A percentile compares a stretch with the other conserved stretches of the same genome.
phyloP scores from a whole-genome alignment of 352 stramenopile species.

The Peronosclerospora sorghi region DNA sequence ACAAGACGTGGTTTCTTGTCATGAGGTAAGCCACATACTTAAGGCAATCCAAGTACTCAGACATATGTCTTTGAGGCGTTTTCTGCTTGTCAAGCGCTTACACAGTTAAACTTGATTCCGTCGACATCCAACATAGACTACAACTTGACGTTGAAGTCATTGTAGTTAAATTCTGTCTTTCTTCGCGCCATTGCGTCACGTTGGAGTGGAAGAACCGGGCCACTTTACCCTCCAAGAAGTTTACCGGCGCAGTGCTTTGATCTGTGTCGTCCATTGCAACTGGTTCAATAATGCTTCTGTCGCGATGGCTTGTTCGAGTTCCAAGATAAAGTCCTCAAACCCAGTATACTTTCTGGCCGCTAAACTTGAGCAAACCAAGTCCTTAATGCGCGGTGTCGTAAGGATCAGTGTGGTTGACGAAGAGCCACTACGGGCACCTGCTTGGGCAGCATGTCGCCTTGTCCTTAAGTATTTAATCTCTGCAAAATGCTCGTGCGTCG shows the following conservation, averaged over 20 bases:
- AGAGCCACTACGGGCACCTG: no score
- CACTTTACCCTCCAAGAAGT: constrained; percentile 2
- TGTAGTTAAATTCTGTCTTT: constrained; percentile 3
- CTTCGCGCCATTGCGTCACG: constrained; percentile 1
- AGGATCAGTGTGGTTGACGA: background rate
- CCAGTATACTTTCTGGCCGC: constrained; percentile 6
- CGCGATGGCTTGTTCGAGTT: constrained; percentile 5
- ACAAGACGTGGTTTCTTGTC: constrained; percentile 2
- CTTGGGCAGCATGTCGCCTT: no score
- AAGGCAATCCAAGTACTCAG: constrained; percentile 7
- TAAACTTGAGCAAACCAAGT: constrained; percentile 2
- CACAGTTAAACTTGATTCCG: constrained; percentile 8
- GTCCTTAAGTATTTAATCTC: no score
- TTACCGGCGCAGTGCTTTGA: constrained; percentile 1
- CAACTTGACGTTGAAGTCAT: background rate
- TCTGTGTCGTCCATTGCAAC: background rate
- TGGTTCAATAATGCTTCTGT: constrained; percentile 1
- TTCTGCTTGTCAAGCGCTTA: constrained; percentile 3
- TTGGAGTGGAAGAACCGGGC: constrained; percentile 5
- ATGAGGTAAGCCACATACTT: constrained; percentile 11
- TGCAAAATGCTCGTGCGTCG: no score
- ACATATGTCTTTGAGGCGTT: constrained; percentile 4
- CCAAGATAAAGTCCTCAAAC: constrained; percentile 8
- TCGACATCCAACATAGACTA: constrained; percentile 1
- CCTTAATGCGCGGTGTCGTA: background rate